These are phyloP conservation scores for Diplodia sapinea DNA, from an alignment of 2,329 filamentous ascomycete genomes.

Conservation along the genomic window DNA sequence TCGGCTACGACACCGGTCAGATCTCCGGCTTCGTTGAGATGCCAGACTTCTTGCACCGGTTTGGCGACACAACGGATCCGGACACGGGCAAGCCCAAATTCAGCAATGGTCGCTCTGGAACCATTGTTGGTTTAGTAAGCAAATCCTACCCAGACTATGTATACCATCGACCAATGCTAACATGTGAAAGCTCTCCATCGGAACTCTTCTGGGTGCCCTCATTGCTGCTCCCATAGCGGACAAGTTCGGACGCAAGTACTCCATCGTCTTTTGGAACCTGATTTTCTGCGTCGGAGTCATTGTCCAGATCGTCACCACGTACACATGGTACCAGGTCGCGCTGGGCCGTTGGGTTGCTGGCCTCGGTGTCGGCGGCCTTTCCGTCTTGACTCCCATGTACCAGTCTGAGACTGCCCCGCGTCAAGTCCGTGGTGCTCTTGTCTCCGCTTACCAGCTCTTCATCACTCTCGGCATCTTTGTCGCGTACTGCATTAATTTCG, in stretches of 20 bases:
- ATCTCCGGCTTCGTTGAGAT: constrained; percentile 46
- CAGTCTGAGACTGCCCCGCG: constrained; percentile 70
- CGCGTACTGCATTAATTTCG: constrained; percentile 62
- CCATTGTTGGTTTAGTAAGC: constrained; percentile 45
- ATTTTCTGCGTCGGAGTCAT: constrained; percentile 69
- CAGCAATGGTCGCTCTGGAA: constrained; percentile 43
- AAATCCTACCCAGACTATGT: background rate
- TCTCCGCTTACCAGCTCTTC: constrained; percentile 67
- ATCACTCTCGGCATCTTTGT: constrained; percentile 70
- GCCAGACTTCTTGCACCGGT: constrained; percentile 43
- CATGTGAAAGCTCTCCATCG: constrained; percentile 51
- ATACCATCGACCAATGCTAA: constrained; percentile 38
- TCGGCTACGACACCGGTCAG: constrained; percentile 41
- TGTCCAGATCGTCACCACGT: constrained; percentile 66
- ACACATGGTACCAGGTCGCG: constrained; percentile 68
- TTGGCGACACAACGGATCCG: constrained; percentile 38
- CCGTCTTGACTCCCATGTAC: constrained; percentile 65
- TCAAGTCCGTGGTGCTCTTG: constrained; percentile 67
- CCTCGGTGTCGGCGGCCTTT: constrained; percentile 68
- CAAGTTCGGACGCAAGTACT: constrained; percentile 64
- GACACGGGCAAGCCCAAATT: constrained; percentile 38
- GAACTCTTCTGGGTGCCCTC: constrained; percentile 75
- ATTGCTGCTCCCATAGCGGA: constrained; percentile 64
- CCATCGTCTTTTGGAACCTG: constrained; percentile 67
- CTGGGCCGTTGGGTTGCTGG: constrained; percentile 70